phyloP scores from a whole-genome alignment of 352 stramenopile genomes.

The Thalassiosira delicatula region DNA sequence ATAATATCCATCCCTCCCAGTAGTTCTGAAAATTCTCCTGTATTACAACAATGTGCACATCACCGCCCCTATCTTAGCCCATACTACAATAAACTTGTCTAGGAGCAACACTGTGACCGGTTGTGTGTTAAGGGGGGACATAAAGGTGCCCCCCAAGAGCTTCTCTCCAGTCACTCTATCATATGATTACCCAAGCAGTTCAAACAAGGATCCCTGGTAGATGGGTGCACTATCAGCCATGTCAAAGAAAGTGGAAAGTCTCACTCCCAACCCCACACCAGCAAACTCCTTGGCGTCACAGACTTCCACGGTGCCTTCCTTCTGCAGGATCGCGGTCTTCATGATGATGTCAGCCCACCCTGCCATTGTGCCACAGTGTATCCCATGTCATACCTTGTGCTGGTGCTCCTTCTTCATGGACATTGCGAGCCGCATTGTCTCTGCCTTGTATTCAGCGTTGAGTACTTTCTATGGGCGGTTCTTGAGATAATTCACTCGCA shows the following conservation, averaged over 20 bases:
- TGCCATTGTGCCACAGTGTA: neutral
- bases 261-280: no score
- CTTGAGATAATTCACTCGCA: no score
- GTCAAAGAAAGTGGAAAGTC: no score
- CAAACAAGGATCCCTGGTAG: neutral
- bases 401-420: neutral
- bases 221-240: neutral
- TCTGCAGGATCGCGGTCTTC: neutral
- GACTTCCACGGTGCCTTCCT: no score
- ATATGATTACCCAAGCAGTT: constrained; percentile 17
- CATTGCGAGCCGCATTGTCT: no score
- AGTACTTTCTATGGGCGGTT: no score
- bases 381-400: neutral
- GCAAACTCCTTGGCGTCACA: no score
- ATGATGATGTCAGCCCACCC: neutral
- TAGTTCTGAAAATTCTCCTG: neutral
- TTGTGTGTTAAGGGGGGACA: no score
- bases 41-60: neutral
- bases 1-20: neutral
- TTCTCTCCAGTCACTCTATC: neutral
- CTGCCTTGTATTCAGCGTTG: no score
- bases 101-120: neutral
- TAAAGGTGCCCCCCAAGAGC: no score
- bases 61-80: neutral
- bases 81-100: neutral